Evolutionary conservation across 2,329 filamentous ascomycete genomes (phyloP).

Genomic region (Xylariales sp.): DNA sequence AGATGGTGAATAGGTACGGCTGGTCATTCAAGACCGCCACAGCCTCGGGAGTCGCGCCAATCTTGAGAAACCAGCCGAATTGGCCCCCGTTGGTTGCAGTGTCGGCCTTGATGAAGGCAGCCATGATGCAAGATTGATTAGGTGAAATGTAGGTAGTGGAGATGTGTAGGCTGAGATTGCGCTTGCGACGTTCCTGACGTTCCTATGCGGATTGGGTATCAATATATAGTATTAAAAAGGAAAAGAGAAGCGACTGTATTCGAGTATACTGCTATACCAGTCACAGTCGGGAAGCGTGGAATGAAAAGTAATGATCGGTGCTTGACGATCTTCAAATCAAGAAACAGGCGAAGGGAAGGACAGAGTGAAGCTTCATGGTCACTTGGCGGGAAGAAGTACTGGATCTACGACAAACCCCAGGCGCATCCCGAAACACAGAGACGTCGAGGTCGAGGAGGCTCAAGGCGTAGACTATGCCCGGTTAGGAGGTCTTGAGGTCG

Average conservation of each 20-base stretch:
- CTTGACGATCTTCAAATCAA: conserved; percentile 7
- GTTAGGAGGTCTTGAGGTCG: conserved; percentile 12
- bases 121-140: conserved; percentile 9
- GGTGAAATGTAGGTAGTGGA: not conserved
- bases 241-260: too few relatives aligned
- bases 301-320: too few relatives aligned
- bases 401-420: not conserved
- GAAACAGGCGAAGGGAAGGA: not conserved
- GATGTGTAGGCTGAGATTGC: not conserved
- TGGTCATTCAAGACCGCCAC: conserved; percentile 59
- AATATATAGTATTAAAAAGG: too few relatives aligned
- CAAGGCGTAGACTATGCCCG: conserved; percentile 9
- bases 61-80: conserved; percentile 52
- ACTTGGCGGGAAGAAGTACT: too few relatives aligned
- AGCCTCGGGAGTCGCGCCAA: conserved; percentile 54
- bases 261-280: too few relatives aligned
- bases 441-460: conserved; percentile 18
- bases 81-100: conserved; percentile 35
- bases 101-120: conserved; percentile 1
- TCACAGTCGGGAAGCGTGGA: too few relatives aligned
- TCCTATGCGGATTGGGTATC: conserved; percentile 5
- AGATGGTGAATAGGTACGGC: conserved; percentile 53
- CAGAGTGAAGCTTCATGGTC: conserved; percentile 1
- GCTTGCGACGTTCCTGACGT: conserved; percentile 13
- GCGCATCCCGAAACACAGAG: conserved; percentile 23